Evolutionary conservation across 1,284 basidiomycete genomes (phyloP).

Genomic region (Hypsizygus ulmarius): DNA sequence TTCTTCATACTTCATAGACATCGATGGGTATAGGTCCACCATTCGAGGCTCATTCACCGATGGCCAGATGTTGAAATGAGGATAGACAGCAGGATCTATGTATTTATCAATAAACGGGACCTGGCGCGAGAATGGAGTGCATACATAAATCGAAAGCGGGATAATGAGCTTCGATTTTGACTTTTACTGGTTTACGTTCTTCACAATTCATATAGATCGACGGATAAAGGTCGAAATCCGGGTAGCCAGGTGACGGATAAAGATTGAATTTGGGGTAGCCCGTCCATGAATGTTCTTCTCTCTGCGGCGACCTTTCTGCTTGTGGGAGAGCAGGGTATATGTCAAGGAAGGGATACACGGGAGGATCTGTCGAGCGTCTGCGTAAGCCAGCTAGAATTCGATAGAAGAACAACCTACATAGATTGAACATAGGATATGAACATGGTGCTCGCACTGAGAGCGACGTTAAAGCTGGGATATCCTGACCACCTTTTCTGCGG

Average conservation of each 20-base stretch:
- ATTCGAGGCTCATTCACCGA: constrained; percentile 10
- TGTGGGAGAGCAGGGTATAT: constrained; percentile 17
- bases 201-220: neutral
- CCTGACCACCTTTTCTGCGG: neutral
- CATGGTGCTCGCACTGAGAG: constrained; percentile 8
- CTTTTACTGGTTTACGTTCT: neutral
- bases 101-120: neutral
- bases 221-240: neutral
- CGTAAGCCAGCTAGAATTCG: neutral
- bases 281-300: neutral
- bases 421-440: constrained; percentile 23
- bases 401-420: constrained; percentile 22
- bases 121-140: constrained; percentile 6
- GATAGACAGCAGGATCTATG: constrained; percentile 36
- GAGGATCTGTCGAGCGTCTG: constrained; percentile 15
- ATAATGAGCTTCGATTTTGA: constrained; percentile 20
- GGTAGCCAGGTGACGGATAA: neutral
- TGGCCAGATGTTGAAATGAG: constrained; percentile 34
- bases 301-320: neutral
- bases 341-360: constrained; percentile 23
- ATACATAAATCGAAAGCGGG: constrained; percentile 32
- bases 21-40: neutral
- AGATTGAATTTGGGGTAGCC: constrained; percentile 5
- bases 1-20: neutral
- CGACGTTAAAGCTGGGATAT: neutral